phyloP scores from a whole-genome alignment of 1,284 basidiomycete species.

The Puccinia horiana region DNA sequence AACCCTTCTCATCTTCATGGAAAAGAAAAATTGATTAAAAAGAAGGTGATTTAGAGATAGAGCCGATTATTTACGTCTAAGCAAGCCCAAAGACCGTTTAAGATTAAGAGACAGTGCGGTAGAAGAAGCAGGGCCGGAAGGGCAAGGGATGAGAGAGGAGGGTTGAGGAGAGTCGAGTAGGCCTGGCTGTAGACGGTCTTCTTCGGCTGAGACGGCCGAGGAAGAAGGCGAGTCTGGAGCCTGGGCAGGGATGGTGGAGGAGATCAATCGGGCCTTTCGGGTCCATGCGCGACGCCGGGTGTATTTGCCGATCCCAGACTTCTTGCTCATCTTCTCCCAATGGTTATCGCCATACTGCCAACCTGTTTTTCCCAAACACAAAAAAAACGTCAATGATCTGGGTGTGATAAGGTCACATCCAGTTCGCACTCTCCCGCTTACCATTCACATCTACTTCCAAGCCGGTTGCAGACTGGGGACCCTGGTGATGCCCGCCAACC shows the following conservation, averaged over 20 bases:
- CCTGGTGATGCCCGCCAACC: background rate
- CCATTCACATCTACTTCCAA: slow-evolving; percentile 57
- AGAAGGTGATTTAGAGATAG: too few species aligned
- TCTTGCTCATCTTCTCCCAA: slow-evolving; percentile 58
- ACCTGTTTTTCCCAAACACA: background rate
- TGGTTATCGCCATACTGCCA: slow-evolving; percentile 60
- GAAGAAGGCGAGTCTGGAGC: background rate
- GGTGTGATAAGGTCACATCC: background rate
- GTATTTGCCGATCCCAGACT: slow-evolving; percentile 57
- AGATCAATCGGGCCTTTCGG: slow-evolving; percentile 54
- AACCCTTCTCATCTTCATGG: too few species aligned
- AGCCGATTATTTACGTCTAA: slow-evolving; percentile 22
- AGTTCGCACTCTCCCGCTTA: background rate
- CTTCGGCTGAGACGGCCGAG: background rate
- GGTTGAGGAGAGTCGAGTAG: background rate
- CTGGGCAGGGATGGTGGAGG: background rate
- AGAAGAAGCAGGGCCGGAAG: background rate
- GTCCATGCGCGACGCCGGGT: slow-evolving; percentile 58
- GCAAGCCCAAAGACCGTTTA: background rate
- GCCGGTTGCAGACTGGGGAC: background rate
- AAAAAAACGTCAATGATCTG: background rate
- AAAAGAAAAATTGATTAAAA: too few species aligned
- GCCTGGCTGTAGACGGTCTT: too few species aligned
- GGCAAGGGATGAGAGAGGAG: background rate
- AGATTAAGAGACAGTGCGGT: slow-evolving; percentile 6